Evolutionary conservation across 2,329 filamentous ascomycete genomes (phyloP), one percentile per base, ranked within the genome.

Genomic region (Chrysoporthe austroafricana): DNA sequence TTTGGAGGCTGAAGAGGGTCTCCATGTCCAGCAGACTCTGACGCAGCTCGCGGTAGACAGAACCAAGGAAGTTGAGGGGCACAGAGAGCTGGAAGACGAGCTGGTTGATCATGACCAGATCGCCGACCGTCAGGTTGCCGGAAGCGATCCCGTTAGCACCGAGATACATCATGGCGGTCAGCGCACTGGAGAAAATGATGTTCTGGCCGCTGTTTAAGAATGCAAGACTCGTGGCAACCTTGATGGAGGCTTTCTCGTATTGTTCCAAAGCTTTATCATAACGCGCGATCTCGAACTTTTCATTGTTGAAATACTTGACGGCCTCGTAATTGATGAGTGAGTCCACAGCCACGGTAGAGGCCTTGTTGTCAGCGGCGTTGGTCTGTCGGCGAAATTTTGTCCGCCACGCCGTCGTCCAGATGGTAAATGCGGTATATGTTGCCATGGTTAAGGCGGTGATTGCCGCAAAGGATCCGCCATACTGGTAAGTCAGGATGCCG

Each of bases 291-390:
- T 99, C 96, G 72, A 94, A 98, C 72, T 91, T 93, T 76, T 99
- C 96, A 75, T 99, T 99, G 83, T 99, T 99, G 82, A 98, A 99
- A 82, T 98, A 97, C 80, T 99, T 99, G 76, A 99, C 96, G 16
- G 96, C 95, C 79, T 99, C 96, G 76, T 97, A 99, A 81, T 99
- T 99, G 83, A 99, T 97, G 62, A 99, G 83, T 0, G 94, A 97
- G 80, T 99, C 96, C 1, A 98, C 94, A 0, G 95, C 95, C 8
- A 98, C 93, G 0, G 95, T 98, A 0, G 95, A 96, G 0, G 93
- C 96, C 76, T 90, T 93, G 79, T 98, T 99, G 74, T 99, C 96
- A 0, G 96, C 96, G 6, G 94, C 93, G 77, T 99, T 99, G 50
- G 96, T 94, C 79, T 96, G 92, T 74, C 95, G 91, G 59, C 96